Evolutionary conservation across 805 yeast genomes (phyloP), one percentile per base, ranked within the genome.

Genomic region (Saccharomycopsis synnaedendra): DNA sequence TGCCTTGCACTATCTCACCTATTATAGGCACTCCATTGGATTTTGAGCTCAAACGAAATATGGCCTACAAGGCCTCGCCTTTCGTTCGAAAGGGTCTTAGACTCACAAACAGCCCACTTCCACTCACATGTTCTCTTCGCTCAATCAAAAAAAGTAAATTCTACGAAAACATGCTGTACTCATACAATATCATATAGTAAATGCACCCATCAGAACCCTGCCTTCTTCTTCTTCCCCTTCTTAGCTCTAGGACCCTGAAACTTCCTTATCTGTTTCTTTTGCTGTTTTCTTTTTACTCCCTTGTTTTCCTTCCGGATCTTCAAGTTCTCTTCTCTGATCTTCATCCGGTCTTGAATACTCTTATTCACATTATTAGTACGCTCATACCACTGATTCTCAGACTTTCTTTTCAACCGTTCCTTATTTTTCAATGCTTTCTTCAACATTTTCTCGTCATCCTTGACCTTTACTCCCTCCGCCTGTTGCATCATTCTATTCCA

Each of bases 371-470:
- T 74, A 57, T 81, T 84, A 61, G 85, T 82, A 55, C 99, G 77
- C 45, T 90, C 97, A 55, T 69, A 75, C 99, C 99, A 93, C 64
- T 90, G 95, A 45, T 78, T 69, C 58, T 87, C 95, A 49, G 94
- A 82, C 69, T 81, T 85, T 59, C 85, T 75, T 70, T 93, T 93
- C 60, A 75, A 74, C 52, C 84, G 78, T 57, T 86, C 90, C 61
- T 87, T 85, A 57, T 84, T 75, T 68, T 84, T 88, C 52, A 90
- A 64, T 2, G 97, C 85, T 63, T 86, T 90, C 58, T 81, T 82
- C 64, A 93, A 74, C 57, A 93, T 67, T 60, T 78, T 81, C 62
- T 90, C 97, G 63, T 90, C 94, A 64, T 93, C 96, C 57, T 83
- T 84, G 42, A 90, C 69, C 63, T 87, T 90, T 31, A 78, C 66